Evolutionary conservation across 768 basidiomycete species (phyloP).

Genomic region (Termitomyces sp.): DNA sequence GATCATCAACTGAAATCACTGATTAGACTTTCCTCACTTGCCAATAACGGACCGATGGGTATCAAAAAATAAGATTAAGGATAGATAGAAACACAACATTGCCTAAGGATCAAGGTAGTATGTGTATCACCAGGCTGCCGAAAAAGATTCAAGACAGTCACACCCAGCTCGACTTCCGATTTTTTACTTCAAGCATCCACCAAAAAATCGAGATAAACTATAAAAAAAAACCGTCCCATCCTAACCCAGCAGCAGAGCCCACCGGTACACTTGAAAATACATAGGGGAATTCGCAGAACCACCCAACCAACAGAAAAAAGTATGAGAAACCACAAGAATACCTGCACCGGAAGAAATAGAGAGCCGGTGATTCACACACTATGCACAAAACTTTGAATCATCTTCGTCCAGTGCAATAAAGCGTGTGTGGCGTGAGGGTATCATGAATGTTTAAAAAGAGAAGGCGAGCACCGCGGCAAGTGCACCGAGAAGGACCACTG

Average conservation of each 20-base stretch:
- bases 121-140: constrained; percentile 12
- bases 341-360: constrained; percentile 14
- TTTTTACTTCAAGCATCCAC: constrained; percentile 17
- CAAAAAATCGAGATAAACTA: constrained; percentile 14
- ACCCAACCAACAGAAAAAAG: constrained; percentile 1
- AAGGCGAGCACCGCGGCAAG: constrained; percentile 33
- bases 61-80: constrained; percentile 11
- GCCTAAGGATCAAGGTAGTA: neutral
- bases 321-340: neutral
- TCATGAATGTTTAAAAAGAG: constrained; percentile 27
- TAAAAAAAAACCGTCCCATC: constrained; percentile 3
- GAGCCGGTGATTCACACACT: constrained; percentile 17
- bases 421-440: constrained; percentile 20
- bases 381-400: constrained; percentile 4
- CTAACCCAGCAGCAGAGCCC: constrained; percentile 15
- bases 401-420: constrained; percentile 13
- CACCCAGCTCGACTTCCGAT: constrained; percentile 16
- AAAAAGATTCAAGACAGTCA: constrained; percentile 4
- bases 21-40: neutral
- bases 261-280: constrained; percentile 6
- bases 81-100: constrained; percentile 10
- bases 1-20: constrained; percentile 1
- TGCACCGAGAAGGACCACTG: constrained; percentile 36
- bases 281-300: constrained; percentile 16
- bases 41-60: constrained; percentile 5